Evolutionary conservation across 2,329 filamentous ascomycete species (phyloP), one percentile per base, ranked within the genome.

Genomic region (Colletotrichum zoysiae): DNA sequence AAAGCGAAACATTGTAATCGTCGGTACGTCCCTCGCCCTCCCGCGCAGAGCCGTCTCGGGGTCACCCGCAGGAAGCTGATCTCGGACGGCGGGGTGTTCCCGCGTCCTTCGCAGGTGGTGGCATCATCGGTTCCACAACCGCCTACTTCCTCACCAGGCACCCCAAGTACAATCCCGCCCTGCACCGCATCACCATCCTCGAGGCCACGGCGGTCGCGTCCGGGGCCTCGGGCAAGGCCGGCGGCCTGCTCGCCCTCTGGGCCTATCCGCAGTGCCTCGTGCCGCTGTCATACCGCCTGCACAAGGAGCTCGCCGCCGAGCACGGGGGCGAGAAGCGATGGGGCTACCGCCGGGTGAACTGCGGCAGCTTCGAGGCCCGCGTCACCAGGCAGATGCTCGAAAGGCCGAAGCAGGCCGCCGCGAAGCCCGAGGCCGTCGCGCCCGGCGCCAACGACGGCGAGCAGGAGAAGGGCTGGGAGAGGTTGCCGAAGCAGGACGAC

Each of bases 161-260:
- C 80, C 91, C 93, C 38, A 90, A 88, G 40, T 98, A 93, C 84
- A 88, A 96, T 79, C 90, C 91, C 53, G 82, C 88, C 30, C 88
- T 89, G 65, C 93, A 97, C 80, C 91, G 86, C 65, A 92, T 98
- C 77, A 97, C 93, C 1, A 86, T 99, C 40, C 87, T 98, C 66
- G 96, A 99, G 85, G 95, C 96, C 0, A 91, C 90, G 3, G 87
- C 91, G 56, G 91, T 98, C 74, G 96, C 96, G 8, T 90, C 94
- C n/a, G 95, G 93, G 33, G 95, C 96, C 48, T 97, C 95, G 11
- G 96, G 96, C 51, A 98, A 98, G 83, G 95, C 96, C 0, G 96
- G 96, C 20, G 96, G 96, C 1, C 86, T 99, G 5, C 87, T 99
- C 30, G 96, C 92, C 1, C 85, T 95, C 20, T 98, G 95, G 95